Evolutionary conservation across 495 filamentous ascomycete genomes (phyloP).

Genomic region (Cryomyces minteri): DNA sequence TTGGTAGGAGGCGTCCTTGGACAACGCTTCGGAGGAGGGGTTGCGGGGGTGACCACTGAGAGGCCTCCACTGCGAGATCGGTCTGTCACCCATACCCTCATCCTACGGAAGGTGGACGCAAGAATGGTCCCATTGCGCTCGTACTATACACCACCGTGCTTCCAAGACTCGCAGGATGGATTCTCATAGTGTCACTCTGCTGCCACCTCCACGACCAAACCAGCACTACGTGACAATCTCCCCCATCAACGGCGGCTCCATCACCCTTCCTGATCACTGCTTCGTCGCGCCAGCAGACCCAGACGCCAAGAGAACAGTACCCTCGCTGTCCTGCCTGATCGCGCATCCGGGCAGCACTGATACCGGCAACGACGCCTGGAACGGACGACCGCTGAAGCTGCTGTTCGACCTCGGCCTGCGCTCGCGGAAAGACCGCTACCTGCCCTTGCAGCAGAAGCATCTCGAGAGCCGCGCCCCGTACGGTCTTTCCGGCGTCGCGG

Average conservation of each 20-base stretch:
- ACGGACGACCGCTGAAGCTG: slow-evolving; percentile 9
- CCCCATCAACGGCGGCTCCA: slow-evolving; percentile 17
- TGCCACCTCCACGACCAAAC: not conserved
- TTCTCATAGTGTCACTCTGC: not conserved
- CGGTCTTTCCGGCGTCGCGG: slow-evolving; percentile 20
- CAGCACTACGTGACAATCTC: slow-evolving; percentile 11
- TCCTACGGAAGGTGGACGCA: too few relatives aligned
- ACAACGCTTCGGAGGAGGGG: too few relatives aligned
- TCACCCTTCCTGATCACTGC: slow-evolving; percentile 17
- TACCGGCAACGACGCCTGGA: not conserved
- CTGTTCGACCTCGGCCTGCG: slow-evolving; percentile 34
- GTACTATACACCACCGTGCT: too few relatives aligned
- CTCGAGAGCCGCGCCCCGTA: slow-evolving; percentile 22
- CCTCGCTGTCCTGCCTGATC: slow-evolving; percentile 18
- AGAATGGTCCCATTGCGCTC: too few relatives aligned
- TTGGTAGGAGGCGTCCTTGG: too few relatives aligned
- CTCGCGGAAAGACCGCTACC: slow-evolving; percentile 21
- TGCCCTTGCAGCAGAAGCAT: slow-evolving; percentile 20
- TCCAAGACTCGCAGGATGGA: too few relatives aligned
- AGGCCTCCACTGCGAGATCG: too few relatives aligned
- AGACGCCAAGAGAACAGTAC: slow-evolving; percentile 13
- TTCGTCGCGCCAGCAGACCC: slow-evolving; percentile 16
- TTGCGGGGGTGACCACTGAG: too few relatives aligned
- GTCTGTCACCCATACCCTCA: too few relatives aligned
- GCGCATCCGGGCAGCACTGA: slow-evolving; percentile 11